A percentile compares a stretch with the other conserved stretches of the same genome.
Conservation (phyloP, 163 green algal genomes). For the Chlamydomonas reinhardtii region DNA sequence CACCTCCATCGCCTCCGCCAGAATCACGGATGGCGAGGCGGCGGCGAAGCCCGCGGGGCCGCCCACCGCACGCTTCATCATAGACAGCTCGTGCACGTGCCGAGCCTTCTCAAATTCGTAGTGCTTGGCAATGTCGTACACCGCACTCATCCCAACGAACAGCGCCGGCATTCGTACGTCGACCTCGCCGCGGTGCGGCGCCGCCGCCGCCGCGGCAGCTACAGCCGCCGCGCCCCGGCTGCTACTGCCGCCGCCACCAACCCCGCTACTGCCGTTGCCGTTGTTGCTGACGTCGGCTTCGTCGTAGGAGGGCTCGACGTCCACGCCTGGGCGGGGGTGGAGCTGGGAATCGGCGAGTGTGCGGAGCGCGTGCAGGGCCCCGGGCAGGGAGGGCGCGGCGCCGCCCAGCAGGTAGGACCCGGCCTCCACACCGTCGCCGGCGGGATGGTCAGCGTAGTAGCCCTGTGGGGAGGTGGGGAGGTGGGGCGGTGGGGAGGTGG, state of each 20-base stretch:
- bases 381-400: neutral
- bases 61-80: constrained; percentile 80
- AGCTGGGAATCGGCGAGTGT: constrained; percentile 19
- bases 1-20: neutral
- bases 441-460: too few species aligned
- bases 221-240: neutral
- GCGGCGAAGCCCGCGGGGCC: constrained; percentile 59
- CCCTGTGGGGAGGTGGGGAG: too few species aligned
- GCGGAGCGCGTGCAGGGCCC: constrained; percentile 16
- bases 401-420: constrained; percentile 39
- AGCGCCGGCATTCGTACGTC: constrained; percentile 68
- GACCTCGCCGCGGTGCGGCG: neutral
- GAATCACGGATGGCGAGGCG: constrained; percentile 73
- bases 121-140: constrained; percentile 81
- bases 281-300: neutral
- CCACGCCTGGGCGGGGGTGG: constrained; percentile 15
- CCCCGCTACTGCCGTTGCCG: neutral
- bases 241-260: neutral
- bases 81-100: constrained; percentile 78
- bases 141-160: constrained; percentile 73
- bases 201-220: constrained; percentile 14
- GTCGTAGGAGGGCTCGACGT: neutral
- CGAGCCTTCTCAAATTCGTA: constrained; percentile 60
- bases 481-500: too few species aligned
- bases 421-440: neutral